A percentile compares a stretch with the other conserved stretches of the same genome.
phyloP scores from a whole-genome alignment of 2,329 filamentous ascomycete genomes.

The Calonectria multiphialidica region DNA sequence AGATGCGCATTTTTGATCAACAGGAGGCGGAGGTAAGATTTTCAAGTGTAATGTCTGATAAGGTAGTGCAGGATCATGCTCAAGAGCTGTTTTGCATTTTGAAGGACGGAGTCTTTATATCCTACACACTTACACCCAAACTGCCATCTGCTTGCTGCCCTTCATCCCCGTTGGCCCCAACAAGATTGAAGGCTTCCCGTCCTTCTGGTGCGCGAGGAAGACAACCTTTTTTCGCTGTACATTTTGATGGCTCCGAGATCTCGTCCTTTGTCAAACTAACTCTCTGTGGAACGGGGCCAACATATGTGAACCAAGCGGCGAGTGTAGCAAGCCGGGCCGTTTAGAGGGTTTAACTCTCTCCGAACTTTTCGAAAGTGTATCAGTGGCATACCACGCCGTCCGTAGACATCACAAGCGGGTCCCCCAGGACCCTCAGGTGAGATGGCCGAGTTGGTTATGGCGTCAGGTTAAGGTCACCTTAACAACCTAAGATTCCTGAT shows the following conservation, averaged over 20 bases:
- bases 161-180: not conserved
- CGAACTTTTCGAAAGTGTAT: not conserved
- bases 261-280: not conserved
- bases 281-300: not conserved
- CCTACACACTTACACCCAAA: not conserved
- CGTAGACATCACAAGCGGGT: not conserved
- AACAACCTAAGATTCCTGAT: constrained; percentile 21
- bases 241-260: not conserved
- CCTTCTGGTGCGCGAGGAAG: not conserved
- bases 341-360: not conserved
- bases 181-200: not conserved
- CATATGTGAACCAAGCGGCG: not conserved
- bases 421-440: not conserved
- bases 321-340: not conserved
- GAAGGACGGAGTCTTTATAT: not conserved
- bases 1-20: constrained; percentile 12
- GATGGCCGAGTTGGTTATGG: constrained; percentile 22
- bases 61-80: no score
- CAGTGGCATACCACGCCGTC: not conserved
- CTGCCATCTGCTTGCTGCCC: not conserved
- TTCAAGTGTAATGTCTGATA: not conserved
- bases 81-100: not conserved
- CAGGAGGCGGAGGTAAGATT: not conserved
- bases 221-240: not conserved
- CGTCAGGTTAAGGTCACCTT: constrained; percentile 22